phyloP scores from a whole-genome alignment of 2,329 filamentous ascomycete species.

The Cercospora brassicicola region DNA sequence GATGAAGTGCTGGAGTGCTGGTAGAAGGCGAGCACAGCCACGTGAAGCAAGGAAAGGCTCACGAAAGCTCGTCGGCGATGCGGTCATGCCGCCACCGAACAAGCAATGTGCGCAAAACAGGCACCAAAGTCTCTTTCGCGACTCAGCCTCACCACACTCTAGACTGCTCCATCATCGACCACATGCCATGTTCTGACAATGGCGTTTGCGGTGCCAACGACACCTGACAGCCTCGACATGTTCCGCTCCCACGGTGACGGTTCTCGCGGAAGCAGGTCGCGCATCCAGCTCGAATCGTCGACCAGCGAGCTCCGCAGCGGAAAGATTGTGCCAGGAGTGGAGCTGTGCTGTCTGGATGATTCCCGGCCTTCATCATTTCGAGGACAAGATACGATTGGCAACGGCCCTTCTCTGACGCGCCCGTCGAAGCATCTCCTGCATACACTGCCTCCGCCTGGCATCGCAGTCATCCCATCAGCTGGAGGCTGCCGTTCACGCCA shows the following conservation, averaged over 20 bases:
- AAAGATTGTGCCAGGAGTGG: not conserved
- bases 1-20: not conserved
- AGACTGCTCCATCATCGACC: not conserved
- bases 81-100: not conserved
- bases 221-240: not conserved
- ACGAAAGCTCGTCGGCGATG: not conserved
- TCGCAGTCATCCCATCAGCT: too few relatives aligned
- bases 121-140: not conserved
- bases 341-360: conserved; percentile 1
- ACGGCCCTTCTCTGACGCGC: not conserved
- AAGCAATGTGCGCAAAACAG: not conserved
- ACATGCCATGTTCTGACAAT: not conserved
- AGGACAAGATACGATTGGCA: not conserved
- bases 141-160: not conserved
- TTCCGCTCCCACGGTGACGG: not conserved
- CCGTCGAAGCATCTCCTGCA: not conserved
- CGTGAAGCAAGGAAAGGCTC: conserved; percentile 16
- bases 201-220: not conserved
- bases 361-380: not conserved
- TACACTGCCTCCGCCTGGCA: not conserved
- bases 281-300: not conserved
- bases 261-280: not conserved
- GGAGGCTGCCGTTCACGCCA: too few relatives aligned
- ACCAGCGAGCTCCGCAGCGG: not conserved
- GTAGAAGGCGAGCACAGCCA: conserved; percentile 4